Percentiles rank a stretch among this genome's conserved stretches.
Conservation (phyloP, 305 asterid genomes). For the Ruellia speciosa region DNA sequence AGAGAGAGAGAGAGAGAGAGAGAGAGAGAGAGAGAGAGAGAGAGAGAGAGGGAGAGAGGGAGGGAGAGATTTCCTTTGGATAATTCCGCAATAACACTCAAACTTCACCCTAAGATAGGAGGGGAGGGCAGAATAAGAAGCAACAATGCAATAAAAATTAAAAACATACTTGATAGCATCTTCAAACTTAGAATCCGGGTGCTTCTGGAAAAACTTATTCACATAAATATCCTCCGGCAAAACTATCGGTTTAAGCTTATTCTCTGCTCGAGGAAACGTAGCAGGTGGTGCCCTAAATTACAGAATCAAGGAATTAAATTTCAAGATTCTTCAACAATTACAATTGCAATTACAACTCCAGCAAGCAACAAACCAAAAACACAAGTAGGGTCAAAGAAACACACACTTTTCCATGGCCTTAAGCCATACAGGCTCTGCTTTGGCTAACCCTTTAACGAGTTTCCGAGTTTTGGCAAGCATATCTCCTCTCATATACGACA, state of each 20-base stretch:
- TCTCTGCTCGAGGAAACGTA: slow-evolving; percentile 64
- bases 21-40: too few relatives aligned
- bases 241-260: slow-evolving; percentile 47
- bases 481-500: slow-evolving; percentile 80
- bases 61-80: too few relatives aligned
- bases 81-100: not conserved
- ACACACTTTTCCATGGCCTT: slow-evolving; percentile 77
- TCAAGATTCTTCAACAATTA: slow-evolving; percentile 8
- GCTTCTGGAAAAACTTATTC: slow-evolving; percentile 55
- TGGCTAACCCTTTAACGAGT: slow-evolving; percentile 75
- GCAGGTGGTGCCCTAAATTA: slow-evolving; percentile 72
- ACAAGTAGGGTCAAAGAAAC: not conserved
- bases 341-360: not conserved
- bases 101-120: slow-evolving; percentile 6
- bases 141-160: slow-evolving; percentile 2
- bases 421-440: slow-evolving; percentile 76
- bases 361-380: not conserved
- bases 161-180: slow-evolving; percentile 61
- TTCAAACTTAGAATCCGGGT: slow-evolving; percentile 58
- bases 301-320: not conserved
- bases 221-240: slow-evolving; percentile 78
- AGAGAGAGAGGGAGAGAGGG: too few relatives aligned
- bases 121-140: not conserved
- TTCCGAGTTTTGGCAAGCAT: slow-evolving; percentile 60
- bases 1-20: too few relatives aligned